These are phyloP conservation scores for Rhodotorula sp. DNA, from an alignment of 1,284 basidiomycete genomes.

Conservation along the genomic window DNA sequence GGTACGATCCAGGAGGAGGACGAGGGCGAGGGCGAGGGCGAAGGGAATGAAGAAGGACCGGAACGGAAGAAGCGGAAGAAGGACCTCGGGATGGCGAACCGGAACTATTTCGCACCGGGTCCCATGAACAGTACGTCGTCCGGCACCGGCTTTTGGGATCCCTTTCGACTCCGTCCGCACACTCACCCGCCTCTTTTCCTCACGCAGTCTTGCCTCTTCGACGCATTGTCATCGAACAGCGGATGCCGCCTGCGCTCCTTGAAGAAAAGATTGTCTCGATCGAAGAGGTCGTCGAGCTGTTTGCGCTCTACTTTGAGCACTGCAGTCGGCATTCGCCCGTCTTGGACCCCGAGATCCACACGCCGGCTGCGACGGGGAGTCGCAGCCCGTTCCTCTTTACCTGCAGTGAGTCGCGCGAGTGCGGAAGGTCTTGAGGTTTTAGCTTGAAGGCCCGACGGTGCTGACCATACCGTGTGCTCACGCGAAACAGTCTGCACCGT, in stretches of 20 bases:
- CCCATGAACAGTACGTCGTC: slow-evolving; percentile 46
- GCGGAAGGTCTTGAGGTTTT: too few species aligned
- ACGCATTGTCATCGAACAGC: slow-evolving; percentile 78
- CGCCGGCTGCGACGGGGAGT: slow-evolving; percentile 83
- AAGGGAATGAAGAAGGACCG: slow-evolving; percentile 6
- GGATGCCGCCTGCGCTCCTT: slow-evolving; percentile 50
- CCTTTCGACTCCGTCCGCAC: neutral
- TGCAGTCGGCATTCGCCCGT: slow-evolving; percentile 55
- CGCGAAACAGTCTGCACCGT: slow-evolving; percentile 76
- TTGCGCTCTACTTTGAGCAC: slow-evolving; percentile 71
- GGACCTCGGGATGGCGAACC: slow-evolving; percentile 74
- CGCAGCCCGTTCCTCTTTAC: slow-evolving; percentile 89
- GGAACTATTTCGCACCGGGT: slow-evolving; percentile 87
- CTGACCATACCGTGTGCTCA: too few species aligned
- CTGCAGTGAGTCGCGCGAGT: slow-evolving; percentile 56
- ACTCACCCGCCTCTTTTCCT: neutral
- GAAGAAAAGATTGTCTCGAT: slow-evolving; percentile 50
- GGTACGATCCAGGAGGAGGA: slow-evolving; percentile 6
- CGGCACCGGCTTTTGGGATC: neutral
- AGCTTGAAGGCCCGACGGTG: too few species aligned
- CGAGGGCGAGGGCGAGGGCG: slow-evolving; percentile 5
- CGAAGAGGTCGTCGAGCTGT: slow-evolving; percentile 62
- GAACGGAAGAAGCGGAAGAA: slow-evolving; percentile 21
- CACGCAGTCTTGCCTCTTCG: slow-evolving; percentile 68
- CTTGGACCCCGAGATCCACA: slow-evolving; percentile 81